Evolutionary conservation across 140 eudicot species (phyloP).

Genomic region (Erigeron philadelphicus): DNA sequence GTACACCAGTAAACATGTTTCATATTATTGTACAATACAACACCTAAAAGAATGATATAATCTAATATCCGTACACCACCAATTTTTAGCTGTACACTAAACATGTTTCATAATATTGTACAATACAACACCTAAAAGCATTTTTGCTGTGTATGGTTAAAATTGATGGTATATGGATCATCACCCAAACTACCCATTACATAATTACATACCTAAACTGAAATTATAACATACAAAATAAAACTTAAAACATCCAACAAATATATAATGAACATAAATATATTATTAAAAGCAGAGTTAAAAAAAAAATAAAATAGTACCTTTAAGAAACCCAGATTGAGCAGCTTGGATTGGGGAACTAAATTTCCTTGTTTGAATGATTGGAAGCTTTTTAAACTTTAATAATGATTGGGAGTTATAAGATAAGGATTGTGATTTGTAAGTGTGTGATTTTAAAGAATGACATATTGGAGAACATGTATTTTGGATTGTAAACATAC

Average conservation of each 20-base stretch:
- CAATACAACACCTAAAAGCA: too few species aligned
- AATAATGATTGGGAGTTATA: constrained; percentile 31
- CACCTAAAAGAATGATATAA: too few species aligned
- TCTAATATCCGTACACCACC: too few species aligned
- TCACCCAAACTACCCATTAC: too few species aligned
- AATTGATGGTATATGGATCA: too few species aligned
- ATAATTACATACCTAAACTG: too few species aligned
- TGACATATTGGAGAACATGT: constrained; percentile 10
- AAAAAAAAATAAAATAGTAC: constrained; percentile 10
- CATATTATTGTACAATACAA: too few species aligned
- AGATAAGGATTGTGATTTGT: constrained; percentile 32
- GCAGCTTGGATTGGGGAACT: constrained; percentile 39
- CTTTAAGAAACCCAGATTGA: constrained; percentile 54
- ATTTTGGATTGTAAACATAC: constrained; percentile 14
- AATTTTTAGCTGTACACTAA: too few species aligned
- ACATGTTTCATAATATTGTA: too few species aligned
- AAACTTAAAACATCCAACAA: not conserved
- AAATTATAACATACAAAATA: too few species aligned
- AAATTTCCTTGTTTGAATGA: constrained; percentile 27
- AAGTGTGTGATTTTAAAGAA: constrained; percentile 24
- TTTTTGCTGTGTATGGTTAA: too few species aligned
- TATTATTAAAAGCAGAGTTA: not conserved
- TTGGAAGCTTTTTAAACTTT: constrained; percentile 33
- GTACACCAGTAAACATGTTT: too few species aligned
- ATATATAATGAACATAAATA: not conserved